A percentile compares a stretch with the other conserved stretches of the same genome.
phyloP scores from a whole-genome alignment of 805 yeast species.

The Wickerhamiella sorbophila region DNA sequence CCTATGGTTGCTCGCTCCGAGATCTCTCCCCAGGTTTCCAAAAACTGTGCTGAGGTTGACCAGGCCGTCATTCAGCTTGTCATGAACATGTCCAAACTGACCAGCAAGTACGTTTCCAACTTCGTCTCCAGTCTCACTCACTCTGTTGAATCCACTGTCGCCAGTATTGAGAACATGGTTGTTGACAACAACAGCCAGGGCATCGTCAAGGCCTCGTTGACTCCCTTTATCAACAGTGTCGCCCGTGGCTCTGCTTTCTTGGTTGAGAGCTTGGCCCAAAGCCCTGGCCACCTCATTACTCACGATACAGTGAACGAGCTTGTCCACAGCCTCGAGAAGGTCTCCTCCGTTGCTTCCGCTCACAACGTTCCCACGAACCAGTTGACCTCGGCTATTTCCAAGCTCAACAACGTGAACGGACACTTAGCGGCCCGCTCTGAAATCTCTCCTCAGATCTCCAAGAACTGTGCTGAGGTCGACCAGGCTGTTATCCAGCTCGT shows the following conservation, averaged over 20 bases:
- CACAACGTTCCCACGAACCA: not conserved
- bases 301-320: not conserved
- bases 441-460: not conserved
- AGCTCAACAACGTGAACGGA: not conserved
- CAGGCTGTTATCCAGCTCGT: not conserved
- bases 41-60: not conserved
- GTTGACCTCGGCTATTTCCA: not conserved
- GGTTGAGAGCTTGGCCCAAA: not conserved
- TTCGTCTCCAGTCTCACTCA: not conserved
- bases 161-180: not conserved
- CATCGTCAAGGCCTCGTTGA: too few relatives aligned
- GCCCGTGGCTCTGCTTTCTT: not conserved
- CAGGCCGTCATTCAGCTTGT: not conserved
- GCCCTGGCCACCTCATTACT: not conserved
- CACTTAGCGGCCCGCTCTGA: not conserved
- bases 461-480: not conserved
- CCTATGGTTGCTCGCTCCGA: not conserved
- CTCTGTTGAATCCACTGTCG: not conserved
- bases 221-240: not conserved
- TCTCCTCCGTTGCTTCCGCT: not conserved
- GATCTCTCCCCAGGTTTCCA: not conserved
- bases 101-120: not conserved
- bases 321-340: not conserved
- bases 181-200: too few relatives aligned
- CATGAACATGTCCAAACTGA: not conserved